A percentile compares a stretch with the other conserved stretches of the same genome.
Evolutionary conservation across 1,139 yeast species (phyloP).

Genomic region (Hansenula sp.): DNA sequence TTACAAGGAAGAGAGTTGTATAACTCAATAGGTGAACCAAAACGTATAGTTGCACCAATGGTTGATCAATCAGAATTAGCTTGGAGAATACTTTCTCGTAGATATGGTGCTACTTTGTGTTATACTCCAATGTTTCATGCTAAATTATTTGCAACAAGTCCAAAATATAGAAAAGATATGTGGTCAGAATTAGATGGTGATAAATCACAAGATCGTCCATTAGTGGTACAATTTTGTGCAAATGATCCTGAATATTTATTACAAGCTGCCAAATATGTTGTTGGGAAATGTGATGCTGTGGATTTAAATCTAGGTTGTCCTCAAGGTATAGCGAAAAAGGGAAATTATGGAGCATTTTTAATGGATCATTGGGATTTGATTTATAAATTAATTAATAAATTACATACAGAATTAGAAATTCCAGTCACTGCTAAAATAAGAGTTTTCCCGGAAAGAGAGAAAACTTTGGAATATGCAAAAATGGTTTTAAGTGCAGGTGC

Average conservation of each 20-base stretch:
- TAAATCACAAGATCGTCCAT: slow-evolving; percentile 62
- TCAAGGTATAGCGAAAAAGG: slow-evolving; percentile 93
- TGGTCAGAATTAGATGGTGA: slow-evolving; percentile 78
- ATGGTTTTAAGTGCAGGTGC: slow-evolving; percentile 96
- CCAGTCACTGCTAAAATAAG: slow-evolving; percentile 97
- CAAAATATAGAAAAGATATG: slow-evolving; percentile 74
- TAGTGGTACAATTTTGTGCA: slow-evolving; percentile 93
- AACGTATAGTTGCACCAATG: slow-evolving; percentile 94
- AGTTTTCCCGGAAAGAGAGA: slow-evolving; percentile 80
- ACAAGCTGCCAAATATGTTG: slow-evolving; percentile 77
- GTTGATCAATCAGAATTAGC: slow-evolving; percentile 96
- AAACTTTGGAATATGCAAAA: slow-evolving; percentile 81
- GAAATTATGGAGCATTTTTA: slow-evolving; percentile 90
- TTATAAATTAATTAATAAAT: slow-evolving; percentile 59
- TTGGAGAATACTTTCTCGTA: slow-evolving; percentile 85
- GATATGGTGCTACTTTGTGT: slow-evolving; percentile 89
- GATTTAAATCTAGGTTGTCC: slow-evolving; percentile 97
- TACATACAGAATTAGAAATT: slow-evolving; percentile 69
- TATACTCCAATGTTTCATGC: slow-evolving; percentile 99
- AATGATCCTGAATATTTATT: slow-evolving; percentile 84
- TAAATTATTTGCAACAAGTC: slow-evolving; percentile 77
- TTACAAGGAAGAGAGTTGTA: slow-evolving; percentile 66
- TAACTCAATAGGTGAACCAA: slow-evolving; percentile 68
- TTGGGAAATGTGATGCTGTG: slow-evolving; percentile 88
- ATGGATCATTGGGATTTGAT: slow-evolving; percentile 97